Percentiles rank a stretch among this genome's conserved stretches.
Evolutionary conservation across 345 rosid genomes (phyloP).

Genomic region (Pugionium cornutum): DNA sequence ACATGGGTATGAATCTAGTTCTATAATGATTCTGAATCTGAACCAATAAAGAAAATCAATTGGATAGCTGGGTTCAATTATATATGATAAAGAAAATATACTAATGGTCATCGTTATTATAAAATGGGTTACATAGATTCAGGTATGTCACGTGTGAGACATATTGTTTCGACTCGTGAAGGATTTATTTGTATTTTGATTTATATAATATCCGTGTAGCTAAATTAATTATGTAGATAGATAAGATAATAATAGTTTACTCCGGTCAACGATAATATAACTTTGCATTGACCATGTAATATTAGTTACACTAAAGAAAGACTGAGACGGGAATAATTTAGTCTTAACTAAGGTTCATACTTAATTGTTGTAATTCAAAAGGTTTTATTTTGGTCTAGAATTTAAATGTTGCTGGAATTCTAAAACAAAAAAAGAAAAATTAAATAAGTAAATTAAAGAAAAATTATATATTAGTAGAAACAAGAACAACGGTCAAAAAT

Average conservation of each 20-base stretch:
- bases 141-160: slow-evolving; percentile 36
- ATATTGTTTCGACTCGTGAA: slow-evolving; percentile 26
- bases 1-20: too few species aligned
- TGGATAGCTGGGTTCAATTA: slow-evolving; percentile 30
- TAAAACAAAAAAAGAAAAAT: too few species aligned
- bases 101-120: slow-evolving; percentile 9
- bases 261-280: background rate
- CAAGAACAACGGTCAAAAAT: too few species aligned
- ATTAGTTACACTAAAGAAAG: too few species aligned
- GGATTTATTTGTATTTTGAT: slow-evolving; percentile 16
- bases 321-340: too few species aligned
- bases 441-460: too few species aligned
- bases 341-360: too few species aligned
- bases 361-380: too few species aligned
- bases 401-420: too few species aligned
- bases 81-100: slow-evolving; percentile 16
- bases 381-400: too few species aligned
- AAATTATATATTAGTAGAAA: too few species aligned
- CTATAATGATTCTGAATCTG: background rate
- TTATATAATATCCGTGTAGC: background rate
- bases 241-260: background rate
- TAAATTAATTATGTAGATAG: slow-evolving; percentile 9
- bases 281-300: slow-evolving; percentile 21
- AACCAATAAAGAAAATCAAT: slow-evolving; percentile 11
- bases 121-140: slow-evolving; percentile 36